Conservation (phyloP, 2,329 filamentous ascomycete genomes). For the Rutstroemia sp. region DNA sequence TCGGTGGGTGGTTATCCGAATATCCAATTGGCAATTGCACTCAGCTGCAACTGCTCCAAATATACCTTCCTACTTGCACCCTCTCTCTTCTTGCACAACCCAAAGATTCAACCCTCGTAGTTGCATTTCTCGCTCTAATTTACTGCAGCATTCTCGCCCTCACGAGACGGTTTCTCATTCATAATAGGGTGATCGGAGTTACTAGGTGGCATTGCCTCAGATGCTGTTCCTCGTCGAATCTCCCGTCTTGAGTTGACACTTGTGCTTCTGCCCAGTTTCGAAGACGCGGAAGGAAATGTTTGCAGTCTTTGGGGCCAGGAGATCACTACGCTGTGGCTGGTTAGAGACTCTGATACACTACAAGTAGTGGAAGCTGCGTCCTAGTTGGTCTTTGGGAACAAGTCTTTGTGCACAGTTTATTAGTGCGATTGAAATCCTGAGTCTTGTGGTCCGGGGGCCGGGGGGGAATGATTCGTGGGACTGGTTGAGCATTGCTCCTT, state of each 20-base stretch:
- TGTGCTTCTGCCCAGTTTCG: slow-evolving; percentile 74
- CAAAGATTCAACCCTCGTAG: slow-evolving; percentile 74
- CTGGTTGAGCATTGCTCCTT: no score
- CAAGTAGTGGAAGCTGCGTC: no score
- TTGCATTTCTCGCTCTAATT: slow-evolving; percentile 48
- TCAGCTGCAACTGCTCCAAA: no score
- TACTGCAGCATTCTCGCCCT: slow-evolving; percentile 34
- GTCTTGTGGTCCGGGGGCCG: no score
- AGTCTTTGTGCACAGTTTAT: no score
- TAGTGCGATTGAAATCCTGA: no score
- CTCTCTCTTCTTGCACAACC: slow-evolving; percentile 86
- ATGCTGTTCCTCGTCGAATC: slow-evolving; percentile 45
- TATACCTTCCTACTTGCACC: slow-evolving; percentile 69
- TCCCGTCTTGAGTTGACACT: slow-evolving; percentile 78
- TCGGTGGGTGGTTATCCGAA: no score
- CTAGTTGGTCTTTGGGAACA: no score
- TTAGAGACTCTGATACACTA: slow-evolving; percentile 26
- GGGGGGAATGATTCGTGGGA: no score
- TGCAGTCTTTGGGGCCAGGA: slow-evolving; percentile 57
- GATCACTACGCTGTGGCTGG: slow-evolving; percentile 68
- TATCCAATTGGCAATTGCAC: no score
- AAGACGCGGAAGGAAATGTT: slow-evolving; percentile 47
- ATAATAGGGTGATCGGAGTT: slow-evolving; percentile 66
- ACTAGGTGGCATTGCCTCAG: slow-evolving; percentile 53
- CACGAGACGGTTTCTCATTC: slow-evolving; percentile 42